A percentile compares a stretch with the other conserved stretches of the same genome.
Evolutionary conservation across 164 flowering plant species (phyloP).

Genomic region (Warburgia ugandensis): DNA sequence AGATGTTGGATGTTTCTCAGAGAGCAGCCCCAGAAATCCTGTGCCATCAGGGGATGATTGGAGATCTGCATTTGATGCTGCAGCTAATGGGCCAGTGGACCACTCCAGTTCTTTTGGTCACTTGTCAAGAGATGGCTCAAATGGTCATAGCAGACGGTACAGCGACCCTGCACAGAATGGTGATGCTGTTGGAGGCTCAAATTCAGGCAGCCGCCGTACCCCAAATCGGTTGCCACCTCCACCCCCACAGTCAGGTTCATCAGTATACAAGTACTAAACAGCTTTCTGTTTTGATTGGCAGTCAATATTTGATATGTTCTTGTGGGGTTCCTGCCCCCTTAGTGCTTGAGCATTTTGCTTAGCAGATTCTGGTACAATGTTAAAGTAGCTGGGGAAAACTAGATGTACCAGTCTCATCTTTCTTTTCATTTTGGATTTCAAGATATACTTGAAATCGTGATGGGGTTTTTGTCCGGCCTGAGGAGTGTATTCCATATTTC

Average conservation of each 20-base stretch:
- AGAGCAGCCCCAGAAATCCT: conserved; percentile 62
- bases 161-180: conserved; percentile 77
- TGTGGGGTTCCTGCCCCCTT: conserved; percentile 1
- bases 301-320: conserved; percentile 17
- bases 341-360: not conserved
- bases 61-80: conserved; percentile 89
- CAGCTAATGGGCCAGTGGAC: conserved; percentile 66
- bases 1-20: conserved; percentile 27
- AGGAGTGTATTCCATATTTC: too few relatives aligned
- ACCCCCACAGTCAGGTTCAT: conserved; percentile 66
- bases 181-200: conserved; percentile 43
- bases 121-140: conserved; percentile 39
- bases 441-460: conserved; percentile 10
- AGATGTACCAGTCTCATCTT: conserved; percentile 3
- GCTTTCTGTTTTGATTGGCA: conserved; percentile 4
- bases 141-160: conserved; percentile 67
- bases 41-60: conserved; percentile 78
- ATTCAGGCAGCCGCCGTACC: conserved; percentile 71
- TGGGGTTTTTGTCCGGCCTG: too few relatives aligned
- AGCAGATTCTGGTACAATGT: conserved; percentile 7
- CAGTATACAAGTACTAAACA: conserved; percentile 47
- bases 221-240: conserved; percentile 86
- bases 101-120: conserved; percentile 17
- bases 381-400: not conserved
- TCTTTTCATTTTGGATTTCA: conserved; percentile 7